A percentile compares a stretch with the other conserved stretches of the same genome.
These are phyloP conservation scores for Miscanthus lutarioriparius DNA, from an alignment of 176 grass and related monocot species.

Conservation along the genomic window DNA sequence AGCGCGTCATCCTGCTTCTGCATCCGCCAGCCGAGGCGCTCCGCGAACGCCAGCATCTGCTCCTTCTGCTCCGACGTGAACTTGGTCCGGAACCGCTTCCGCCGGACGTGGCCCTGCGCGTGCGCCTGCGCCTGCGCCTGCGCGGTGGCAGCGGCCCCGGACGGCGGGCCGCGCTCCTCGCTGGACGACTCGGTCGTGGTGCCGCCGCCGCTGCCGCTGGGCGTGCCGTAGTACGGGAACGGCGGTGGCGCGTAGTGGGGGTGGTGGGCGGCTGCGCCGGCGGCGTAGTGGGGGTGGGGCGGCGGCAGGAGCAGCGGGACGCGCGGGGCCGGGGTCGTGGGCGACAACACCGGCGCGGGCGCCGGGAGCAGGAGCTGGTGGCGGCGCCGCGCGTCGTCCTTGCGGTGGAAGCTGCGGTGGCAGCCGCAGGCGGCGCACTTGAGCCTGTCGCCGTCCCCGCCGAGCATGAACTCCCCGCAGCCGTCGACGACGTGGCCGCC, in stretches of 20 bases:
- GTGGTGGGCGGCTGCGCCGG: background rate
- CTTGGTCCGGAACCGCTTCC: slow-evolving; percentile 74
- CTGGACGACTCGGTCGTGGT: slow-evolving; percentile 69
- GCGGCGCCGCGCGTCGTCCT: slow-evolving; percentile 31
- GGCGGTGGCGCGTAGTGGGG: slow-evolving; percentile 24
- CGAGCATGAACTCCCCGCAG: slow-evolving; percentile 81
- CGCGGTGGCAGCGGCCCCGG: background rate
- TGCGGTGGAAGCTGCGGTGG: slow-evolving; percentile 88
- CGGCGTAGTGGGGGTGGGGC: slow-evolving; percentile 19
- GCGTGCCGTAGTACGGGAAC: slow-evolving; percentile 44
- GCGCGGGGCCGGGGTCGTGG: background rate
- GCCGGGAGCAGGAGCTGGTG: slow-evolving; percentile 22
- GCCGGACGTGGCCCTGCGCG: background rate
- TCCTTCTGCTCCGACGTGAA: slow-evolving; percentile 75
- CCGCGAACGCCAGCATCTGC: slow-evolving; percentile 73
- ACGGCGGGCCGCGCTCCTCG: slow-evolving; percentile 46
- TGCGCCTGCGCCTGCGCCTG: background rate
- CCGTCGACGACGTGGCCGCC: slow-evolving; percentile 72
- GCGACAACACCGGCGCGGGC: background rate
- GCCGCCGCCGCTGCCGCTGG: slow-evolving; percentile 60
- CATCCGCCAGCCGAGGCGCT: slow-evolving; percentile 70
- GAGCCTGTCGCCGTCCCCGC: slow-evolving; percentile 37
- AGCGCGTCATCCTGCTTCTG: slow-evolving; percentile 63
- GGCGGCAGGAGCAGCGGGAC: slow-evolving; percentile 37
- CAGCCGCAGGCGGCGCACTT: slow-evolving; percentile 73